Evolutionary conservation across 768 basidiomycete species (phyloP).

Genomic region (Tulasnella calospora): DNA sequence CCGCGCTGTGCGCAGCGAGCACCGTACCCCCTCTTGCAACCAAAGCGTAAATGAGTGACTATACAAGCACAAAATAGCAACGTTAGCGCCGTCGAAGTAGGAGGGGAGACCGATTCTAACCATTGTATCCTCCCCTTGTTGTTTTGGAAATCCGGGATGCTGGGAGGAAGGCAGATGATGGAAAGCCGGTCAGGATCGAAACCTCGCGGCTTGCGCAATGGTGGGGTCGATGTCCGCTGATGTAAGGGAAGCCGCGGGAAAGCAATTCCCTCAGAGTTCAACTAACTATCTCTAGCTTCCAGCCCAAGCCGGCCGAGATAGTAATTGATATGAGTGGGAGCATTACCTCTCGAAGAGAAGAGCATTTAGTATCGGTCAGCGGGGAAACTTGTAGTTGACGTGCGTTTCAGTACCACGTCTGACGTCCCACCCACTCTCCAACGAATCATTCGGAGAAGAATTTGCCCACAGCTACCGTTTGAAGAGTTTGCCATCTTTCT

Average conservation of each 20-base stretch:
- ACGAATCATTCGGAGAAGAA: too few species aligned
- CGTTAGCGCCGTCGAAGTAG: too few species aligned
- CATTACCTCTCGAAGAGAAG: too few species aligned
- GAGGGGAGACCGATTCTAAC: not conserved
- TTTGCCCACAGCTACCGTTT: too few species aligned
- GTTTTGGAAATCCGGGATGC: not conserved
- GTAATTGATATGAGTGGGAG: too few species aligned
- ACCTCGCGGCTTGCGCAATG: constrained; percentile 9
- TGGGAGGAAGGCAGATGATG: not conserved
- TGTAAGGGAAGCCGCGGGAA: not conserved
- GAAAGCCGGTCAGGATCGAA: constrained; percentile 13
- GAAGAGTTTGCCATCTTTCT: too few species aligned
- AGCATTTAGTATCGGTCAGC: too few species aligned
- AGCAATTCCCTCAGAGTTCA: not conserved
- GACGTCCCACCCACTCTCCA: too few species aligned
- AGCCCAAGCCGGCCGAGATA: too few species aligned
- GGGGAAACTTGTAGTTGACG: too few species aligned
- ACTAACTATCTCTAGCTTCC: too few species aligned
- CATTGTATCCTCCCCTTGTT: not conserved
- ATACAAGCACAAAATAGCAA: constrained; percentile 28
- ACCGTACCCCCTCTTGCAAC: constrained; percentile 74
- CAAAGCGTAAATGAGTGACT: constrained; percentile 69
- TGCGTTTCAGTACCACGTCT: too few species aligned
- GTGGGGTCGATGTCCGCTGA: not conserved
- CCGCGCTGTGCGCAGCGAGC: constrained; percentile 81